These are phyloP conservation scores for Puccinia triticina DNA, from an alignment of 1,284 basidiomycete genomes.

Conservation along the genomic window DNA sequence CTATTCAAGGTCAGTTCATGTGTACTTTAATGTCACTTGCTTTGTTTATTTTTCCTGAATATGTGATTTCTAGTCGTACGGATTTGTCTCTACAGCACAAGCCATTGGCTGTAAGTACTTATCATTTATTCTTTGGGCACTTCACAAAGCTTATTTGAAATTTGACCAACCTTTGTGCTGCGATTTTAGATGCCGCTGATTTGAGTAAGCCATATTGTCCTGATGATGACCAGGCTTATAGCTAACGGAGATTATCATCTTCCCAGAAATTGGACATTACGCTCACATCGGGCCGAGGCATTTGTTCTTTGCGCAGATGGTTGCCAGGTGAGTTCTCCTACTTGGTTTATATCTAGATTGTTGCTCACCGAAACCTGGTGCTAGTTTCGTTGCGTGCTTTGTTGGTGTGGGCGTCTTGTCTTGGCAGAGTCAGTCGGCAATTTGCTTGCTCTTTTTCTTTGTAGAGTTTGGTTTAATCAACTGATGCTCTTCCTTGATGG, in stretches of 20 bases:
- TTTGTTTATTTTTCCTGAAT: not conserved
- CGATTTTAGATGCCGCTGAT: constrained; percentile 39
- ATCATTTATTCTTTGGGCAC: not conserved
- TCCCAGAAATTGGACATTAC: constrained; percentile 50
- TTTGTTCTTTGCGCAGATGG: constrained; percentile 49
- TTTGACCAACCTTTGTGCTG: not conserved
- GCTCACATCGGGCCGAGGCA: constrained; percentile 39
- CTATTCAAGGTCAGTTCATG: constrained; percentile 38
- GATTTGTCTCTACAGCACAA: constrained; percentile 46
- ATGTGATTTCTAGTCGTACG: constrained; percentile 38
- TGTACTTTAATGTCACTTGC: not conserved
- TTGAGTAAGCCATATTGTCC: constrained; percentile 14
- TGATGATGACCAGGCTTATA: not conserved
- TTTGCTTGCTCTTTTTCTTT: not conserved
- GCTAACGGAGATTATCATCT: not conserved
- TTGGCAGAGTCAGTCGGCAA: constrained; percentile 38
- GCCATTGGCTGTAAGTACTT: constrained; percentile 42
- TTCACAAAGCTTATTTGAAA: not conserved
- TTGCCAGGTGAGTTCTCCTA: constrained; percentile 17
- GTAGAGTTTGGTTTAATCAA: not conserved
- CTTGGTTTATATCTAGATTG: not conserved
- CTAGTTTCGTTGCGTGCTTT: constrained; percentile 45
- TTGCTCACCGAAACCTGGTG: no score
- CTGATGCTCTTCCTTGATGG: not conserved
- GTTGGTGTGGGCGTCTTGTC: constrained; percentile 49